Base-by-base conservation (phyloP, 192 early-diverging fungal species). In the Coemansia sp. region DNA sequence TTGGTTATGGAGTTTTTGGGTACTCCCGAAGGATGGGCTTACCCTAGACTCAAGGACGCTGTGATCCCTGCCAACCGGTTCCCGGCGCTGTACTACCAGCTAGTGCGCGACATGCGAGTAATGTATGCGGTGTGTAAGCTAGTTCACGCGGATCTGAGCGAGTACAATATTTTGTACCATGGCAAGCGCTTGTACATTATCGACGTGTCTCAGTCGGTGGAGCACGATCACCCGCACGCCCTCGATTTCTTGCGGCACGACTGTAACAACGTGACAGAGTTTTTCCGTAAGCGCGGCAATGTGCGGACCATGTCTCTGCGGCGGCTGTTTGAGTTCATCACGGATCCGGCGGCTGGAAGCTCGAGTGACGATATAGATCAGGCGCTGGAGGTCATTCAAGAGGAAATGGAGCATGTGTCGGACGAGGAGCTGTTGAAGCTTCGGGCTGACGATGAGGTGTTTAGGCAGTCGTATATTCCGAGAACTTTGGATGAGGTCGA, bases 171-270 rank as follows among this genome's bases (percentile, higher is more conserved):
- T 20, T 85, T 99, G 74, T 93, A 96, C 84, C 90, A 97, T 71
- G 89, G 91, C 41, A 86, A 87, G 22, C 85, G 77, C 18, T 79
- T 98, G 27, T 96, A 95, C 63, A 92, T 97, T 52, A 99, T 99
- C 69, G 97, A 99, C 77, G 97, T 99, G 10, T 99, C 97, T 7
- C 97, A 98, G 80, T 97, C 96, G 1, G 96, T 99, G 13, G 97
- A 99, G 73, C 97, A 99, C 74, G 96, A 99, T 67, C 97, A 99
- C 72, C 97, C 97, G 38, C 92, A 95, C 71, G 95, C 97, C 12
- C 87, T 97, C 47, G 96, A 97, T 73, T 99, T 99, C 75, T 84
- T 99, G 66, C 88, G 97, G 18, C 97, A 97, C 82, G 97, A 99
- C 84, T 91, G 92, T 72, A 87, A 90, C 55, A 99, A 99, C 76